Evolutionary conservation across 2,329 filamentous ascomycete species (phyloP).

Genomic region (Septoria linicola): DNA sequence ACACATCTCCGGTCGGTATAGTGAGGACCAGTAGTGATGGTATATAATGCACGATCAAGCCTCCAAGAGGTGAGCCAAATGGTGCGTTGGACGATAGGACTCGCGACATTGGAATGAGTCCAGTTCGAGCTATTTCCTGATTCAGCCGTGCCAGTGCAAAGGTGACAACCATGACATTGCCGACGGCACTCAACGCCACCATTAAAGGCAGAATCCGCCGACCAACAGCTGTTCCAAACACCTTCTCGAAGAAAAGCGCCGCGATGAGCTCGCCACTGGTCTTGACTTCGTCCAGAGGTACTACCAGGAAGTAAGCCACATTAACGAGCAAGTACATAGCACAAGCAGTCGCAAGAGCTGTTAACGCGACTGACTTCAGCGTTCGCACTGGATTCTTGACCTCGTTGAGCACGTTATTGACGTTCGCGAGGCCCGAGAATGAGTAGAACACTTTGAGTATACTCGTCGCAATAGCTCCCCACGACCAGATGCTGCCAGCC

Average conservation of each 20-base stretch:
- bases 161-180: conserved; percentile 71
- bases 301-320: conserved; percentile 62
- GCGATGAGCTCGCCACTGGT: conserved; percentile 66
- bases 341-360: conserved; percentile 62
- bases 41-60: conserved; percentile 66
- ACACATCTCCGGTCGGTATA: conserved; percentile 63
- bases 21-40: conserved; percentile 66
- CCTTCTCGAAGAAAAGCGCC: conserved; percentile 63
- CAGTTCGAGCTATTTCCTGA: conserved; percentile 70
- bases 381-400: conserved; percentile 67
- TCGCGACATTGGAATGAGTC: conserved; percentile 64
- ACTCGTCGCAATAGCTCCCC: conserved; percentile 64
- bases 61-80: conserved; percentile 66
- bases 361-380: conserved; percentile 47
- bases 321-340: conserved; percentile 67
- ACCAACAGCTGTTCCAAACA: conserved; percentile 61
- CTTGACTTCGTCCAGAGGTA: conserved; percentile 66
- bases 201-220: conserved; percentile 60
- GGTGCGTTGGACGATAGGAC: conserved; percentile 64
- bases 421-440: conserved; percentile 64
- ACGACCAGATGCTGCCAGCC: conserved; percentile 55
- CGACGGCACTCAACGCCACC: conserved; percentile 65
- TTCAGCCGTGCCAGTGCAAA: conserved; percentile 67
- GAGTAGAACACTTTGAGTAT: conserved; percentile 68
- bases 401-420: conserved; percentile 70